phyloP scores from a whole-genome alignment of 345 rosid genomes.

The Mangifera indica region DNA sequence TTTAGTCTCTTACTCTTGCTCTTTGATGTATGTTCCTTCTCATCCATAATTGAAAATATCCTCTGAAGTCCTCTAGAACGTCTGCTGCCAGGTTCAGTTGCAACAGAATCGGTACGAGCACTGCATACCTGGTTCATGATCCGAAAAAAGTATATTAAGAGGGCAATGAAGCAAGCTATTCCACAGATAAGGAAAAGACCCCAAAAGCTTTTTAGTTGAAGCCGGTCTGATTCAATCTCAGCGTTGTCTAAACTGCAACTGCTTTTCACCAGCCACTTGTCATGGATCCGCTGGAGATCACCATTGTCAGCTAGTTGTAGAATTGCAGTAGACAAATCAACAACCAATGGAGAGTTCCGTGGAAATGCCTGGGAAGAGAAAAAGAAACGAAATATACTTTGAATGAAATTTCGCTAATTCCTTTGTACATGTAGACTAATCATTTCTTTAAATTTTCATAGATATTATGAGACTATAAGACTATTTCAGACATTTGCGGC shows the following conservation, averaged over 20 bases:
- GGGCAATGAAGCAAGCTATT: neutral
- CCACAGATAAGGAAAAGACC: slow-evolving; percentile 21
- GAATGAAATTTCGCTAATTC: too few relatives aligned
- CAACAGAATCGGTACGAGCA: slow-evolving; percentile 26
- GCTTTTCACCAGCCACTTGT: slow-evolving; percentile 21
- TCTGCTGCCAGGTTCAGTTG: slow-evolving; percentile 27
- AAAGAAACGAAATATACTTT: neutral
- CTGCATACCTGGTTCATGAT: slow-evolving; percentile 38
- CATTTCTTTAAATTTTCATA: too few relatives aligned
- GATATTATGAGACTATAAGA: too few relatives aligned
- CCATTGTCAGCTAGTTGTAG: slow-evolving; percentile 24
- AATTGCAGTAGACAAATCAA: slow-evolving; percentile 27
- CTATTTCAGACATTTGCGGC: too few relatives aligned
- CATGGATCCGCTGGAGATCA: slow-evolving; percentile 25
- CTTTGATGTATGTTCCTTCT: slow-evolving; percentile 54
- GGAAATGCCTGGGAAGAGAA: slow-evolving; percentile 18
- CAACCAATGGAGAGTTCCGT: slow-evolving; percentile 23
- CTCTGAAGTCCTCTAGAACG: slow-evolving; percentile 50
- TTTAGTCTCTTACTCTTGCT: slow-evolving; percentile 50
- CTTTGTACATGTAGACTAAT: too few relatives aligned
- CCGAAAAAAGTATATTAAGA: slow-evolving; percentile 28
- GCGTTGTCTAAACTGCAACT: slow-evolving; percentile 3
- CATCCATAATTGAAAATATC: slow-evolving; percentile 74
- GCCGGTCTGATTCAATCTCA: neutral
- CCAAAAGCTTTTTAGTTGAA: slow-evolving; percentile 23